Percentiles rank a stretch among this genome's conserved stretches.
Evolutionary conservation across 257 asterid genomes (phyloP).

Genomic region (Ilex asprella): DNA sequence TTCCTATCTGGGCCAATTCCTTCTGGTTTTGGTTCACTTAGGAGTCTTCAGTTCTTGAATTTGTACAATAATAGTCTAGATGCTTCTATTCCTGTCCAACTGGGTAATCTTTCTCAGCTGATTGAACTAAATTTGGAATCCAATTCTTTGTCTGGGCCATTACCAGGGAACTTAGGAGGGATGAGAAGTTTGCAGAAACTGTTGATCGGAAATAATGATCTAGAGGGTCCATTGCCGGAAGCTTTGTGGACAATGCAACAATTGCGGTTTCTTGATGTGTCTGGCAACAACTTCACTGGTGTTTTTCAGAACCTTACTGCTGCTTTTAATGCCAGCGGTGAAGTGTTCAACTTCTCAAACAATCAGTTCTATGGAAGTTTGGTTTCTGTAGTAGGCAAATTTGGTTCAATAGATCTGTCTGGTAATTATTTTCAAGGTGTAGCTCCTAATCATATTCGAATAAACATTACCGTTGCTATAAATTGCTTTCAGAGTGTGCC

Average conservation of each 20-base stretch:
- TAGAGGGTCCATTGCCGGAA: slow-evolving; percentile 31
- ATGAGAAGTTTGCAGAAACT: slow-evolving; percentile 34
- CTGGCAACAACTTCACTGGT: slow-evolving; percentile 58
- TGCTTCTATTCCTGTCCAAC: slow-evolving; percentile 39
- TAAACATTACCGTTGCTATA: slow-evolving; percentile 9
- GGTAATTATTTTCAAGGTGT: slow-evolving; percentile 49
- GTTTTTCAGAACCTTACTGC: slow-evolving; percentile 17
- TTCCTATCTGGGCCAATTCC: slow-evolving; percentile 48
- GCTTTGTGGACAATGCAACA: slow-evolving; percentile 26
- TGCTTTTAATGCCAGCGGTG: slow-evolving; percentile 15
- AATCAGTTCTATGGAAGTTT: slow-evolving; percentile 59
- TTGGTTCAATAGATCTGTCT: slow-evolving; percentile 37
- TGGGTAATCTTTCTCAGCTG: slow-evolving; percentile 41
- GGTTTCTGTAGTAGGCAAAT: slow-evolving; percentile 10
- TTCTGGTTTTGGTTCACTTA: slow-evolving; percentile 32
- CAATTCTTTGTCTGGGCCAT: slow-evolving; percentile 41
- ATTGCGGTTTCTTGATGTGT: slow-evolving; percentile 40
- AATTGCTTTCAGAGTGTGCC: slow-evolving; percentile 36
- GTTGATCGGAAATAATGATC: slow-evolving; percentile 35
- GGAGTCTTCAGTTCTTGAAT: slow-evolving; percentile 31
- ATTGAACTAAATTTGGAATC: slow-evolving; percentile 46
- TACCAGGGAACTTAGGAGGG: slow-evolving; percentile 34
- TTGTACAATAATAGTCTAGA: slow-evolving; percentile 48
- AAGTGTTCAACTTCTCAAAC: slow-evolving; percentile 47
- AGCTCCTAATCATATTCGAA: slow-evolving; percentile 18